Evolutionary conservation across 2,329 filamentous ascomycete species (phyloP).

Genomic region (Botryotinia convoluta): DNA sequence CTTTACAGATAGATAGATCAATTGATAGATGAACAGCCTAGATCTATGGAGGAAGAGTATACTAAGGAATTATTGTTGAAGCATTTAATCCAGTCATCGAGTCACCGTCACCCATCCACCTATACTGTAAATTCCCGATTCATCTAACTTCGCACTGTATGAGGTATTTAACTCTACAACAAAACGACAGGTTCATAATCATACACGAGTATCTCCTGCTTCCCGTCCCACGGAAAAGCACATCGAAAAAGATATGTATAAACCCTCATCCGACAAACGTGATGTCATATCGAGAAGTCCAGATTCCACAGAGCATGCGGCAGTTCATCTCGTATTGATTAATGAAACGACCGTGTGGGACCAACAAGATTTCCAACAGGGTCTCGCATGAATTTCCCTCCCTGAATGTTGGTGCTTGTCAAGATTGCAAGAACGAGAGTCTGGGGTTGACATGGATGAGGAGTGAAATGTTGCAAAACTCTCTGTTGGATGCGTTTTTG

Average conservation of each 20-base stretch:
- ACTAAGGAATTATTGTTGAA: neutral
- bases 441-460: constrained; percentile 9
- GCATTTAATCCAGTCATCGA: neutral
- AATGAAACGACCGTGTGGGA: neutral
- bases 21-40: neutral
- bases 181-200: neutral
- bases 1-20: neutral
- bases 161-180: neutral
- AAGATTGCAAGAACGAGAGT: neutral
- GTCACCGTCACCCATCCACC: neutral
- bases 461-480: neutral
- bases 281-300: neutral
- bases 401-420: neutral
- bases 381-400: constrained; percentile 1
- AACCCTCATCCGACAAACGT: neutral
- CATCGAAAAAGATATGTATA: neutral
- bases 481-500: neutral
- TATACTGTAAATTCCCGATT: neutral
- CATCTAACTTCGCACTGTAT: neutral
- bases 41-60: neutral
- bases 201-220: neutral
- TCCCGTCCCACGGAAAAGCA: neutral
- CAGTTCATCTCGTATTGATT: constrained; percentile 4
- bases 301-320: neutral
- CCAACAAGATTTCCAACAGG: constrained; percentile 1